These are phyloP conservation scores for Penicillium ucsense DNA, from an alignment of 495 filamentous ascomycete genomes.

Conservation along the genomic window DNA sequence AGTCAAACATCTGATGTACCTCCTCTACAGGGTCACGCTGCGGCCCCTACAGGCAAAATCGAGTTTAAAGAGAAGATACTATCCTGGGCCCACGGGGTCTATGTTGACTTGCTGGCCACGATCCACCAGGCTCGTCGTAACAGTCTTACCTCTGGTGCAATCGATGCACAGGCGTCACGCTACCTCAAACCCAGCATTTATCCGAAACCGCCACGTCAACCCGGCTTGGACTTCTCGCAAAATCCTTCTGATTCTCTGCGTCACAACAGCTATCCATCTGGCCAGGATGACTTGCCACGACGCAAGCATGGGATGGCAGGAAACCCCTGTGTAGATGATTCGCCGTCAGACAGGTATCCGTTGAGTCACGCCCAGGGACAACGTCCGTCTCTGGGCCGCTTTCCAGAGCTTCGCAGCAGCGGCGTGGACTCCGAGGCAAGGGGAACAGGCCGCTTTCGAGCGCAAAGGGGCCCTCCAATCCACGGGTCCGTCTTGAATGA, in stretches of 20 bases:
- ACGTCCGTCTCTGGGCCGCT: slow-evolving; percentile 21
- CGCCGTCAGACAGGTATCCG: slow-evolving; percentile 4
- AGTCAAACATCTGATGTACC: slow-evolving; percentile 7
- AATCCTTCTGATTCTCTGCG: slow-evolving; percentile 21
- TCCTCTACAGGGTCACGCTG: slow-evolving; percentile 14
- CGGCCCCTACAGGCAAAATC: slow-evolving; percentile 31
- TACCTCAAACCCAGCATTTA: slow-evolving; percentile 49
- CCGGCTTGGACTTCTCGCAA: slow-evolving; percentile 34
- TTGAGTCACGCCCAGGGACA: slow-evolving; percentile 12
- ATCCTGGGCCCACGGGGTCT: slow-evolving; percentile 76
- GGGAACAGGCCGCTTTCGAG: slow-evolving; percentile 21
- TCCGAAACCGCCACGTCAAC: slow-evolving; percentile 51
- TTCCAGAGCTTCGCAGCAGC: slow-evolving; percentile 13
- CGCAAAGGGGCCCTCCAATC: slow-evolving; percentile 25
- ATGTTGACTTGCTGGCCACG: slow-evolving; percentile 73
- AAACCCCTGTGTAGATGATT: slow-evolving; percentile 6
- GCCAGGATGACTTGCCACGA: slow-evolving; percentile 24
- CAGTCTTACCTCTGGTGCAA: slow-evolving; percentile 24
- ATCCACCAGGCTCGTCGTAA: slow-evolving; percentile 53
- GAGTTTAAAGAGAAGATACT: slow-evolving; percentile 75
- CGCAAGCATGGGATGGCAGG: slow-evolving; percentile 12
- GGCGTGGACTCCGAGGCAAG: slow-evolving; percentile 21
- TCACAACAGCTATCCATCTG: slow-evolving; percentile 35
- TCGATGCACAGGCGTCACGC: slow-evolving; percentile 24
- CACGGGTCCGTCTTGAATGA: slow-evolving; percentile 23